These are phyloP conservation scores for Hortaea werneckii DNA, from an alignment of 2,329 filamentous ascomycete species.

Conservation along the genomic window DNA sequence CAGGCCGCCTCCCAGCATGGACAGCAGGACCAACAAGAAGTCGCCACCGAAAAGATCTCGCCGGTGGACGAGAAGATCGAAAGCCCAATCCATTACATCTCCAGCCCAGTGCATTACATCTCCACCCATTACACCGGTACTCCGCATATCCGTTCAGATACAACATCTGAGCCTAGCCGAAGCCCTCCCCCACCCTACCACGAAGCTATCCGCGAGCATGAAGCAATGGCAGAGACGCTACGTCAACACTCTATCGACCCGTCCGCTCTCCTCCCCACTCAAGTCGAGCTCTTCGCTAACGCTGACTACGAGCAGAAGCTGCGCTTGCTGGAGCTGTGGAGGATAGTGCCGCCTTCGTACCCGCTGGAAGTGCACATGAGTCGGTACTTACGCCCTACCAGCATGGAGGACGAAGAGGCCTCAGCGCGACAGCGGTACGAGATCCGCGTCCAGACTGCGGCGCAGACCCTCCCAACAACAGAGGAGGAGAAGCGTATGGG, in stretches of 20 bases:
- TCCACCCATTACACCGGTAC: constrained; percentile 81
- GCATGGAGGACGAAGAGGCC: constrained; percentile 44
- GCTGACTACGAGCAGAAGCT: constrained; percentile 62
- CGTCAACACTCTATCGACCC: constrained; percentile 61
- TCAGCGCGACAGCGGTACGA: constrained; percentile 52
- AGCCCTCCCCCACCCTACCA: constrained; percentile 23
- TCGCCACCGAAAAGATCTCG: constrained; percentile 14
- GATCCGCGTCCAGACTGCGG: constrained; percentile 24
- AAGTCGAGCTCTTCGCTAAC: constrained; percentile 68
- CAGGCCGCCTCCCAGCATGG: constrained; percentile 19
- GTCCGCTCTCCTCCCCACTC: constrained; percentile 57
- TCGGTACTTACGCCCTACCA: constrained; percentile 50
- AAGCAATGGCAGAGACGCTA: constrained; percentile 37
- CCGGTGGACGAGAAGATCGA: constrained; percentile 1
- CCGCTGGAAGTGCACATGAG: constrained; percentile 27
- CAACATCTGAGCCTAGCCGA: constrained; percentile 22
- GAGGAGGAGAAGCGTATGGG: constrained; percentile 17
- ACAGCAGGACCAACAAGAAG: constrained; percentile 21
- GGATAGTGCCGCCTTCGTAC: constrained; percentile 61
- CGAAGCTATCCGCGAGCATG: constrained; percentile 18
- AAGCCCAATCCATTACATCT: not conserved
- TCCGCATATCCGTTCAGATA: constrained; percentile 48
- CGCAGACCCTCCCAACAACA: constrained; percentile 3
- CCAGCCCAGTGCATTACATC: constrained; percentile 54
- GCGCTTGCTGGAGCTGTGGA: constrained; percentile 75